Base-by-base conservation (phyloP, 192 early-diverging fungal species). In the Coemansia sp. region DNA sequence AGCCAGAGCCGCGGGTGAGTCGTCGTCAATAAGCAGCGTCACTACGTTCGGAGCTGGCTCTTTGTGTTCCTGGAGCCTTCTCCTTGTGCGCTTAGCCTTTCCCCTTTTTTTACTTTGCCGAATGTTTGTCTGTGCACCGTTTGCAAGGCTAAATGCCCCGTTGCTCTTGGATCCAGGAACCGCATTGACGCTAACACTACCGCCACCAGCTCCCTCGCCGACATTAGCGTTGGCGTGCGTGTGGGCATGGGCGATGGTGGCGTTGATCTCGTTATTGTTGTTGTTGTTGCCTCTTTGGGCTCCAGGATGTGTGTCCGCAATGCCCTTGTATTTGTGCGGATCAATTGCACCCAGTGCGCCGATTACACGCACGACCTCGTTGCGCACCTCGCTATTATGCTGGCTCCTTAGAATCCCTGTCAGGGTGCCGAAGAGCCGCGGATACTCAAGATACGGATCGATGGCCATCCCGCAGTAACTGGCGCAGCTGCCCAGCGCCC, bases 311-410 rank as follows among this genome's bases (percentile, higher is more conserved):
- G 55, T 35, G 9, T 57, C 55, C 15, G 61, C 23, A 15, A 55
- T 35, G n/a, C 55, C 40, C 29, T 58, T 66, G 71, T 88, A 86
- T 61, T 71, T 84, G 77, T 95, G 94, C 20, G 96, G 95, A 85
- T 98, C 96, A 13, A 98, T 77, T 15, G 96, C 96, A 25, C 96
- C 96, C 4, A 98, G 83, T 22, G 94, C 94, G 58, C 96, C 96
- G 60, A 98, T 87, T 15, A 94, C 83, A 56, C 95, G 94, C 33
- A 96, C 87, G 3, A 90, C 91, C 72, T 96, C 93, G 20, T 85
- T 73, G 35, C 94, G 85, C 40, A 97, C 90, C 13, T 83, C 64
- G 7, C 84, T 8, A 36, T 57, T 82, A 55, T 88, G 85, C 73
- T 97, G 95, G 0, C 90, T 88, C 67, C 94, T 93, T 34, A 98